Conservation (phyloP, 2,329 filamentous ascomycete species). For the Fusarium equiseti region DNA sequence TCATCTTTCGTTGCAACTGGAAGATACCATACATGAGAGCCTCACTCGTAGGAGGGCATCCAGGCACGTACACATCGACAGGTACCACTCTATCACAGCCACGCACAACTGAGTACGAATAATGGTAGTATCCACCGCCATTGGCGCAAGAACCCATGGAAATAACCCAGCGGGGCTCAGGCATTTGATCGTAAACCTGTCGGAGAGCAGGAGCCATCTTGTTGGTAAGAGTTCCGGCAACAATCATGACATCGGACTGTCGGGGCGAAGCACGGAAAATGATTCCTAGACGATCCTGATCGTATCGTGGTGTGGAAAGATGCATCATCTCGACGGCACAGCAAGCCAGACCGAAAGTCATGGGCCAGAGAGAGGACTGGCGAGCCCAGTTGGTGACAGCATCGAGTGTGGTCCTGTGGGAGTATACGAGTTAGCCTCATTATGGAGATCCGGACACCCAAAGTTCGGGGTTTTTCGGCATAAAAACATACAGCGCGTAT, state of each 20-base stretch:
- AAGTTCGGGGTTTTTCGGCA: not conserved
- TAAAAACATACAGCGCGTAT: constrained; percentile 81
- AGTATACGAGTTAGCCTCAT: not conserved
- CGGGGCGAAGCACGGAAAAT: constrained; percentile 91
- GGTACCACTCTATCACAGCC: constrained; percentile 83
- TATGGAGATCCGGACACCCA: not conserved
- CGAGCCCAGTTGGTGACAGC: constrained; percentile 86
- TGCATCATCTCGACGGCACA: constrained; percentile 96
- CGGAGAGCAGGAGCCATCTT: constrained; percentile 94
- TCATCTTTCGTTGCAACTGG: constrained; percentile 82
- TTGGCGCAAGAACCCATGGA: constrained; percentile 89
- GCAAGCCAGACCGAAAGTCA: constrained; percentile 90
- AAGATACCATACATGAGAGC: constrained; percentile 79
- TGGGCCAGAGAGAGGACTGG: constrained; percentile 87
- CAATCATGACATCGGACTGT: constrained; percentile 93
- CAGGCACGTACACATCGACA: constrained; percentile 84
- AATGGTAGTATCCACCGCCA: constrained; percentile 88
- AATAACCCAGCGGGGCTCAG: constrained; percentile 86
- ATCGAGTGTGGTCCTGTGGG: constrained; percentile 78
- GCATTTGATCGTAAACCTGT: constrained; percentile 97
- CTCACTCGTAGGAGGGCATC: constrained; percentile 73
- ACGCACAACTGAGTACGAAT: constrained; percentile 80
- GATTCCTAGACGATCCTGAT: constrained; percentile 88
- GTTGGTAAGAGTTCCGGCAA: constrained; percentile 92
- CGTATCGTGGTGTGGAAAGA: constrained; percentile 86